Conservation (phyloP, 495 filamentous ascomycete species). For the Aspergillus incahuasiensis region DNA sequence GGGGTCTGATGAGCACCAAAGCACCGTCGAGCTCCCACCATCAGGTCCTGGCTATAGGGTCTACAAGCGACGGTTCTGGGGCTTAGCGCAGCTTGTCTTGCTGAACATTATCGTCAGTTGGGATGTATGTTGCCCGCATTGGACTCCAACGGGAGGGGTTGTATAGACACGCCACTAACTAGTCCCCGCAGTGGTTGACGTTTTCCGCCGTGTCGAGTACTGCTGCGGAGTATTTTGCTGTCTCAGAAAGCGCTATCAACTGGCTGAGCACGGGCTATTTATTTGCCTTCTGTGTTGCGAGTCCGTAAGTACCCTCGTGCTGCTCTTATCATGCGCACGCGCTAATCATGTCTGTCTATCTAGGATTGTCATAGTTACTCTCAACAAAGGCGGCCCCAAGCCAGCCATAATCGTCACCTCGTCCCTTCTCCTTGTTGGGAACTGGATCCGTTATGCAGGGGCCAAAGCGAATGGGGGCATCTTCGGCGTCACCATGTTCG, state of each 20-base stretch:
- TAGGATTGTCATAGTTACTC: constrained; percentile 65
- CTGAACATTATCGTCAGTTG: constrained; percentile 91
- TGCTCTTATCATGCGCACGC: neutral
- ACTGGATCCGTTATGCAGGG: constrained; percentile 90
- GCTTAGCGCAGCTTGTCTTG: constrained; percentile 74
- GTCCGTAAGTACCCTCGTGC: constrained; percentile 50
- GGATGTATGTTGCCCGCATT: constrained; percentile 63
- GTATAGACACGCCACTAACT: constrained; percentile 11
- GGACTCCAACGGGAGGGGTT: neutral
- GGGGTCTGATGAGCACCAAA: constrained; percentile 5
- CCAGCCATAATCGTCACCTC: constrained; percentile 69
- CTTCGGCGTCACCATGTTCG: constrained; percentile 82
- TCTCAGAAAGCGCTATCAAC: constrained; percentile 75
- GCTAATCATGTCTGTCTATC: neutral
- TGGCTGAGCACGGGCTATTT: constrained; percentile 87
- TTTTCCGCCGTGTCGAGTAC: constrained; percentile 81
- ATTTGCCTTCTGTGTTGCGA: constrained; percentile 72
- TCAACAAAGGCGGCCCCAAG: constrained; percentile 77
- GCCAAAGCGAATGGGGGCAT: constrained; percentile 55
- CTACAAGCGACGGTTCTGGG: constrained; percentile 89
- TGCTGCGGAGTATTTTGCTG: constrained; percentile 69
- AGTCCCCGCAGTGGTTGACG: constrained; percentile 70
- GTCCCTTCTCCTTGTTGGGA: constrained; percentile 69
- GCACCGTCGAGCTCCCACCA: constrained; percentile 13
- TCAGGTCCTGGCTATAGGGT: constrained; percentile 56